Evolutionary conservation across 192 early-diverging fungal genomes (phyloP), one percentile per base, ranked within the genome.

Genomic region (Funneliformis mosseae): DNA sequence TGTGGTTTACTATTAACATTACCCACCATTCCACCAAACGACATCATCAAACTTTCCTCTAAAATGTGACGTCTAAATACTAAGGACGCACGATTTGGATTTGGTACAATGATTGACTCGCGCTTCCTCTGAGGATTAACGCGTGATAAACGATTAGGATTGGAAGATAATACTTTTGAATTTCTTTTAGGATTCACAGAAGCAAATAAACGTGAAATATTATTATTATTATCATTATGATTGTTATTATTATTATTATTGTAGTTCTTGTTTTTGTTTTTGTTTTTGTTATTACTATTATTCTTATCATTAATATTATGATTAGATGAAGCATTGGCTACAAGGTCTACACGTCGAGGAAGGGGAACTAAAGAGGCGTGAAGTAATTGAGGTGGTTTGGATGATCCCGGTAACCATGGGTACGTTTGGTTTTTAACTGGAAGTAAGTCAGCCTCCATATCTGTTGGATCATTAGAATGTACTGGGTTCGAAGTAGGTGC

Each of bases 31-130:
- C 67, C 67, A 41, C 55, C n/a, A 55, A 79, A 70, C 42, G 78
- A 79, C 48, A 71, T 79, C 78, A 79, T 79, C 45, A 79, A 33
- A 70, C 78, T 79, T 23, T 79, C 78, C 60, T 79, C 78, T 25
- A 79, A 60, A 38, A 79, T 8, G 60, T 71, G 46, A 23, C 50
- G 78, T 70, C 78, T 59, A 48, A 79, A 70, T 9, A 70, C 11
- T 59, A 79, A 18, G 8, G 78, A 79, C 1, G 46, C n/a, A 42
- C 78, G 42, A 14, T 55, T 79, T 46, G 59, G 18, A 39, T 27
- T 12, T 50, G 39, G 27, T 14, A 39, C 25, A 23, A 79, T 71
- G 21, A 79, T 61, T 60, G 78, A 79, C 8, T 46, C 21, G 12
- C 78, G 78, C 42, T 48, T 79, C 55, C 78, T 10, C 12, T n/a